These are phyloP conservation scores for Eutrema heterophyllum DNA, from an alignment of 345 rosid species.

Conservation along the genomic window DNA sequence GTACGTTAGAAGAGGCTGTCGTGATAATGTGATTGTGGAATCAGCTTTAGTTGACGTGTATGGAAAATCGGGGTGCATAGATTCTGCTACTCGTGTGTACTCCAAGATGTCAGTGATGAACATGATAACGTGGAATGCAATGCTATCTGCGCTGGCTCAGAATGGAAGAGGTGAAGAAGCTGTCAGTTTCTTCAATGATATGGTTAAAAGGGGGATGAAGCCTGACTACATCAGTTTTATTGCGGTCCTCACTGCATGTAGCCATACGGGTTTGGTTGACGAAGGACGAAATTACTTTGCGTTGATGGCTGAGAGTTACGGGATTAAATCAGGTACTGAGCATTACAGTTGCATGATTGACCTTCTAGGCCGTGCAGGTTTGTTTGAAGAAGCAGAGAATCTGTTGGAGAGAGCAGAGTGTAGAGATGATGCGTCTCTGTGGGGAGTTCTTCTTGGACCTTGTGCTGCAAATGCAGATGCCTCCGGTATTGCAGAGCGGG, in stretches of 20 bases:
- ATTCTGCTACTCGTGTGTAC: conserved; percentile 53
- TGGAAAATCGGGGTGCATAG: conserved; percentile 77
- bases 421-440: conserved; percentile 61
- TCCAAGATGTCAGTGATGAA: conserved; percentile 47
- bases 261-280: conserved; percentile 72
- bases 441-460: conserved; percentile 91
- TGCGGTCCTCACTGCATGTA: conserved; percentile 82
- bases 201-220: conserved; percentile 48
- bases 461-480: conserved; percentile 50
- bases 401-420: conserved; percentile 60
- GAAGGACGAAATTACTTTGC: conserved; percentile 54
- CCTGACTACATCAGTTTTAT: conserved; percentile 80
- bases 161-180: conserved; percentile 79
- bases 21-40: conserved; percentile 67
- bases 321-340: conserved; percentile 68
- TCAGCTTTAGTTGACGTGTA: conserved; percentile 89
- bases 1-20: conserved; percentile 70
- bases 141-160: conserved; percentile 80
- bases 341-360: conserved; percentile 90
- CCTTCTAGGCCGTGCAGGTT: conserved; percentile 85
- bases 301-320: conserved; percentile 44
- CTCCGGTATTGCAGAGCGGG: conserved; percentile 57
- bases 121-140: conserved; percentile 82
- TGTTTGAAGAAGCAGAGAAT: conserved; percentile 74
- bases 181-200: conserved; percentile 51